Evolutionary conservation across 1,139 yeast species (phyloP), one percentile per base, ranked within the genome.

Genomic region (Saccharomyces hybrid): DNA sequence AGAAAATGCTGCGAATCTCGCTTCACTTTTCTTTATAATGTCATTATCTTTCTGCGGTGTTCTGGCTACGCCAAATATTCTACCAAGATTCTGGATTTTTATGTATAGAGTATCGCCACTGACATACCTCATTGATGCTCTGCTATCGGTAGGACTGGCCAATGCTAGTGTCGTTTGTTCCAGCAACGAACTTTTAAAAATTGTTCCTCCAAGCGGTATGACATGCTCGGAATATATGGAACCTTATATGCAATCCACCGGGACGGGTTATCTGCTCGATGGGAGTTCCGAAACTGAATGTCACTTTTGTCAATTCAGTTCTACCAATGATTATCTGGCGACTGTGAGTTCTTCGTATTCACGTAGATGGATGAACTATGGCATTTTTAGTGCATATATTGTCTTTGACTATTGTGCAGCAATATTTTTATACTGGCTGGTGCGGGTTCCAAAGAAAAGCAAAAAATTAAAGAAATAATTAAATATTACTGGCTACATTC

Each of bases 21-120:
- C 84, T 4, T 75, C 80, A 30, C 67, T 85, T 69, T 67, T 84
- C 63, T 85, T 84, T 71, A 79, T 88, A 20, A 70, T 85, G 76
- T 77, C 83, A 58, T 74, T 86, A 70, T 78, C 80, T 56, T 86
- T 87, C 80, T 83, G 90, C 72, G 95, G 95, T 78, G 93, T 85
- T 46, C 72, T 87, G 68, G 86, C 81, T 11, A 76, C 83, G 32
- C 80, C 83, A 28, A 67, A 72, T 13, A 73, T 72, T n/a, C 70
- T 85, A 70, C 61, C 82, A 74, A 71, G 82, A 61, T 74, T 79
- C 73, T 76, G 86, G 88, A 57, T 78, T 64, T 75, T 80, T 78
- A 75, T 75, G 77, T 70, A 84, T 74, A 75, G 88, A 66, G 75
- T 73, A 46, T 81, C 82, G 53, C 89, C 89, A 27, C 75, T 82